A percentile compares a stretch with the other conserved stretches of the same genome.
phyloP scores from a whole-genome alignment of 257 asterid species.

The Striga asiatica region DNA sequence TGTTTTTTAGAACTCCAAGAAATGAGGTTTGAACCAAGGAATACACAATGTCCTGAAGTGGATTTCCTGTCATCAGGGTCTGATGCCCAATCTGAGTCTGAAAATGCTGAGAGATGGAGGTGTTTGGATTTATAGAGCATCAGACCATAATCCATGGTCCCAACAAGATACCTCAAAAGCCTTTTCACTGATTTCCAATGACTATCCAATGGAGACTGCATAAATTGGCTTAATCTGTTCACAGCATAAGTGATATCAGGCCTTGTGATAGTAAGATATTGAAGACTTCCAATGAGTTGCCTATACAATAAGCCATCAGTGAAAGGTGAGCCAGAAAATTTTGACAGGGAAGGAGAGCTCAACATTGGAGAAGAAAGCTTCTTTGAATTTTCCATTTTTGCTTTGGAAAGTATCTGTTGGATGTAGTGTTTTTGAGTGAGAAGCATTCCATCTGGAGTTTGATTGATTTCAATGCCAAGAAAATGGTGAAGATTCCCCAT shows the following conservation, averaged over 20 bases:
- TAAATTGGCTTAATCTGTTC: background rate
- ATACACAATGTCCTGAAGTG: background rate
- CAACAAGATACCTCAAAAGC: background rate
- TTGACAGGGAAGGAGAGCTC: background rate
- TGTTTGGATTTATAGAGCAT: background rate
- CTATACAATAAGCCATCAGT: background rate
- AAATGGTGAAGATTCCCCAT: background rate
- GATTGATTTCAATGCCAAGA: background rate
- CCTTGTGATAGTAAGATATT: background rate
- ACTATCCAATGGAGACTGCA: background rate
- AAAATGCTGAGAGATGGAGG: background rate
- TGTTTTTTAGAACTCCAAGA: background rate
- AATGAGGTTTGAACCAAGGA: background rate
- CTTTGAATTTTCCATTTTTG: background rate
- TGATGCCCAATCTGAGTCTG: background rate
- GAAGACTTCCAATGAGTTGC: background rate
- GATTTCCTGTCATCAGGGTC: background rate
- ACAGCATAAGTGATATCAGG: background rate
- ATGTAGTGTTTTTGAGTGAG: background rate
- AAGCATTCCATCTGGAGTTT: background rate
- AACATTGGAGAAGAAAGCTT: background rate
- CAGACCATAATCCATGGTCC: background rate
- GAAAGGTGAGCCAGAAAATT: background rate
- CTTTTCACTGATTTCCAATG: background rate
- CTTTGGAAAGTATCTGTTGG: background rate